Percentiles rank a stretch among this genome's conserved stretches.
phyloP scores from a whole-genome alignment of 129 eudicot genomes.

The Lactuca saligna region DNA sequence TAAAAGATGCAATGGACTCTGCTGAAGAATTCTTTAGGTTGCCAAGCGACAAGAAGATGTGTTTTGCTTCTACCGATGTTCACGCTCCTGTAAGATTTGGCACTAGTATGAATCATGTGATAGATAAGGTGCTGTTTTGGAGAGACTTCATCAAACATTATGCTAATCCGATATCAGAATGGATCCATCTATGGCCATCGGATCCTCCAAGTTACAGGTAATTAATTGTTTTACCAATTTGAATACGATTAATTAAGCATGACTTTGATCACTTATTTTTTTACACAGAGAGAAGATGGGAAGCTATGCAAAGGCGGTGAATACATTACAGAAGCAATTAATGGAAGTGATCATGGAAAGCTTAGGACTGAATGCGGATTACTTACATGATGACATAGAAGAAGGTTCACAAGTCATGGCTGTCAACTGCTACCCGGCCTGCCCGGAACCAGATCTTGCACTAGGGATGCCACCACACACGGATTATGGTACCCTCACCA shows the following conservation, averaged over 20 bases:
- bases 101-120: slow-evolving; percentile 54
- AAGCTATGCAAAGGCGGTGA: slow-evolving; percentile 51
- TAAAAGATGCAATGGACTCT: slow-evolving; percentile 47
- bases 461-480: slow-evolving; percentile 75
- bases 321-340: slow-evolving; percentile 43
- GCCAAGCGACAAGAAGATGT: slow-evolving; percentile 51
- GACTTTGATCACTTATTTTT: background rate
- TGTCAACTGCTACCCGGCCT: slow-evolving; percentile 69
- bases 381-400: slow-evolving; percentile 49
- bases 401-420: slow-evolving; percentile 68
- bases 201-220: slow-evolving; percentile 68
- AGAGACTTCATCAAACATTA: slow-evolving; percentile 81
- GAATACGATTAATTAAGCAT: background rate
- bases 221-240: slow-evolving; percentile 9
- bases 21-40: slow-evolving; percentile 60
- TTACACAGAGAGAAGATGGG: slow-evolving; percentile 61
- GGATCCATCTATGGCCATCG: slow-evolving; percentile 69
- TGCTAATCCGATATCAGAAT: slow-evolving; percentile 54
- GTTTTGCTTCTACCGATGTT: slow-evolving; percentile 48
- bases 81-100: slow-evolving; percentile 65
- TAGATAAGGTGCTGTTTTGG: slow-evolving; percentile 58
- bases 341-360: slow-evolving; percentile 54
- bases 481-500: slow-evolving; percentile 57
- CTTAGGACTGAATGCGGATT: slow-evolving; percentile 48
- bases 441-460: slow-evolving; percentile 69